Evolutionary conservation across 345 rosid species (phyloP).

Genomic region (Bruguiera sexangula): DNA sequence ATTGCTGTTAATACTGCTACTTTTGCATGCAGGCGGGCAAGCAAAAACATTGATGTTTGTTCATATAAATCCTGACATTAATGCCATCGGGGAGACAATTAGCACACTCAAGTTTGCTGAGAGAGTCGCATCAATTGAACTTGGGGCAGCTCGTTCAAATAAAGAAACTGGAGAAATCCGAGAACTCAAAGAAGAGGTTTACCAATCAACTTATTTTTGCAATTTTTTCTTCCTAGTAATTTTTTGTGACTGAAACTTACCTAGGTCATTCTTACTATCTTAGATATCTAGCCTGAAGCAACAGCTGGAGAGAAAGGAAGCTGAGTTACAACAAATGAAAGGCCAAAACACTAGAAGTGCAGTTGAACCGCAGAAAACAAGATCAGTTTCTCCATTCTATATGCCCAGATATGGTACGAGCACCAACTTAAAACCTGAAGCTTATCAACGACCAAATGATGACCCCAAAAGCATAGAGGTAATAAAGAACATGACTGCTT

Average conservation of each 20-base stretch:
- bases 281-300: slow-evolving; percentile 77
- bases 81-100: slow-evolving; percentile 81
- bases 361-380: slow-evolving; percentile 55
- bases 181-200: slow-evolving; percentile 91
- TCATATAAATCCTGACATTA: slow-evolving; percentile 83
- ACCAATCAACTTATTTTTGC: slow-evolving; percentile 3
- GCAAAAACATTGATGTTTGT: slow-evolving; percentile 97
- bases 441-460: slow-evolving; percentile 46
- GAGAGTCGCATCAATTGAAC: slow-evolving; percentile 90
- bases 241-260: not conserved
- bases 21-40: slow-evolving; percentile 62
- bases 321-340: slow-evolving; percentile 70
- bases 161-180: slow-evolving; percentile 90
- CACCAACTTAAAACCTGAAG: slow-evolving; percentile 47
- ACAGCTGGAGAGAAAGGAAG: slow-evolving; percentile 79
- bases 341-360: slow-evolving; percentile 36
- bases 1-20: no score
- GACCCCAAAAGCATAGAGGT: slow-evolving; percentile 59
- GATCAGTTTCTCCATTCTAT: slow-evolving; percentile 87
- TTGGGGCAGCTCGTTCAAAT: slow-evolving; percentile 90
- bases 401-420: slow-evolving; percentile 50
- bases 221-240: not conserved
- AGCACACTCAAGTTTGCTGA: slow-evolving; percentile 97
- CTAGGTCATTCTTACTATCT: not conserved
- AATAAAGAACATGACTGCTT: slow-evolving; percentile 4